Evolutionary conservation across 2,329 filamentous ascomycete species (phyloP), one percentile per base, ranked within the genome.

Genomic region (Dothiorella sarmentorum): DNA sequence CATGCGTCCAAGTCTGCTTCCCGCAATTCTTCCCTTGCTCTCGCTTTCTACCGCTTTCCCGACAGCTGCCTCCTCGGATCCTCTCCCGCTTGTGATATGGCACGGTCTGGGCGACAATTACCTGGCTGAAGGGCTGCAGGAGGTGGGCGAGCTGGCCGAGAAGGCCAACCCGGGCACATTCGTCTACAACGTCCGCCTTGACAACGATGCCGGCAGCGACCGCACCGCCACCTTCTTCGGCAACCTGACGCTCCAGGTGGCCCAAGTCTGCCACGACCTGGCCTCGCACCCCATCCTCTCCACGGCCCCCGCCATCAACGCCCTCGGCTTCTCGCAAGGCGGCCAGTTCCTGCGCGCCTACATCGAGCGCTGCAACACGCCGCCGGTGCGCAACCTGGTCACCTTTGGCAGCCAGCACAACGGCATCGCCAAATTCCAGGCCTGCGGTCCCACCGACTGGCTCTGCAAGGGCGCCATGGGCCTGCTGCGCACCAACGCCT

Each of bases 311-410:
- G 90, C 88, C 63, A 81, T 97, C 69, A 94, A 97, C 74, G 93
- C 92, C 31, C 77, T 99, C 33, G 94, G 94, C 26, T 97, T 99
- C 79, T 94, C 89, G 13, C 94, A 99, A 74, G 94, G 94, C 63
- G 94, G 94, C 1, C 90, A 96, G 72, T 97, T 99, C 77, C 82
- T 99, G n/a, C 86, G 94, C 60, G 94, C 83, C 22, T 92, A 96
- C 71, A 80, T 96, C 63, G 86, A 99, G 80, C 84, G 90, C 42
- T 99, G 94, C 80, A 94, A 91, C 72, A 68, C 67, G 31, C 87
- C 91, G 0, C 86, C 84, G 3, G 83, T 96, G 11, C 83, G 85
- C 64, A 92, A 84, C 70, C 82, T 97, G 35, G 83, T 96, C 63
- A 97, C 92, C 1, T 95, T 94, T 67, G 92, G 92, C 63, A 88